These are phyloP conservation scores for Rosa persica DNA, from an alignment of 306 rosid species.

Conservation along the genomic window DNA sequence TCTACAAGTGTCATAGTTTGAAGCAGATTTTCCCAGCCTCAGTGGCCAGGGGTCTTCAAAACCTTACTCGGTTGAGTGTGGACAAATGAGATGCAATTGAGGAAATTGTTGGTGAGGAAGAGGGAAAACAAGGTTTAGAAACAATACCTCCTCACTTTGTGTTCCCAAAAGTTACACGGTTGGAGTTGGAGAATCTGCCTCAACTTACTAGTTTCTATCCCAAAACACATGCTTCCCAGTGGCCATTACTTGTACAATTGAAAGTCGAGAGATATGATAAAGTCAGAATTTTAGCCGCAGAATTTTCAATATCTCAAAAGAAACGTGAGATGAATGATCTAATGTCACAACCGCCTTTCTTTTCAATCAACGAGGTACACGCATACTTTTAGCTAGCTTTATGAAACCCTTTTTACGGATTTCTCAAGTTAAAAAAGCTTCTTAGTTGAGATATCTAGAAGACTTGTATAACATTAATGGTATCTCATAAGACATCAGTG, in stretches of 20 bases:
- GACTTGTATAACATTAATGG: too few species aligned
- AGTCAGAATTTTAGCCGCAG: not conserved
- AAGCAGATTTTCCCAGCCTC: slow-evolving; percentile 29
- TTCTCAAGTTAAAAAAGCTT: too few species aligned
- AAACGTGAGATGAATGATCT: not conserved
- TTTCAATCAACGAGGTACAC: not conserved
- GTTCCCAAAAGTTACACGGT: not conserved
- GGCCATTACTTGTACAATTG: not conserved
- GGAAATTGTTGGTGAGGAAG: slow-evolving; percentile 22
- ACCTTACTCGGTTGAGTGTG: slow-evolving; percentile 18
- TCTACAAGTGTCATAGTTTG: slow-evolving; percentile 23
- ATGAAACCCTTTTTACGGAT: too few species aligned
- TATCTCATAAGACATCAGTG: too few species aligned
- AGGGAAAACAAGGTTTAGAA: not conserved
- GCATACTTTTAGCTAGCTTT: not conserved
- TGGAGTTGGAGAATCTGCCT: not conserved
- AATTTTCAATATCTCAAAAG: not conserved
- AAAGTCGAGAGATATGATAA: accelerated
- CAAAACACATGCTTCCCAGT: slow-evolving; percentile 9
- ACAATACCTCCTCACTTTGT: not conserved
- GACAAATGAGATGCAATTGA: slow-evolving; percentile 15
- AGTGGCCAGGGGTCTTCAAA: slow-evolving; percentile 22
- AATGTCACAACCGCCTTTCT: not conserved
- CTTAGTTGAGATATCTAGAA: too few species aligned
- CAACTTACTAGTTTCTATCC: slow-evolving; percentile 23